Conservation (phyloP, 208 protist species). For the Trypanosoma avium region DNA sequence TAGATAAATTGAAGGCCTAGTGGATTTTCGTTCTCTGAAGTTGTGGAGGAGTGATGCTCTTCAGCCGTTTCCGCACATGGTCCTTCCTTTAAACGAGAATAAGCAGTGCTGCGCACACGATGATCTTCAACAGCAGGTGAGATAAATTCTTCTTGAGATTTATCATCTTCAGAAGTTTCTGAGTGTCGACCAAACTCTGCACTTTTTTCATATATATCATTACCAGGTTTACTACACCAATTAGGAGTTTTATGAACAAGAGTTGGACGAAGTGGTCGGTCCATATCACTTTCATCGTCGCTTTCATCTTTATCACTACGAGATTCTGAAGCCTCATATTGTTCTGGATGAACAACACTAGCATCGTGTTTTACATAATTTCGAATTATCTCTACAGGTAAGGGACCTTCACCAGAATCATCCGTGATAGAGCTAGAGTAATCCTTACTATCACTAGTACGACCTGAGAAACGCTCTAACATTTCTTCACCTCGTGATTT, state of each 20-base stretch:
- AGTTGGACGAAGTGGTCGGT: not conserved
- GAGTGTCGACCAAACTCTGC: not conserved
- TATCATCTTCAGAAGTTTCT: not conserved
- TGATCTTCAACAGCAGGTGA: not conserved
- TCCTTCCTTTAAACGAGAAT: not conserved
- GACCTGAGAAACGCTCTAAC: not conserved
- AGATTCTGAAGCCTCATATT: not conserved
- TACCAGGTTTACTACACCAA: not conserved
- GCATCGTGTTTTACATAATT: not conserved
- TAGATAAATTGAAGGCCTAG: conserved; percentile 1
- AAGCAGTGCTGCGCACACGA: not conserved
- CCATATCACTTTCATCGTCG: not conserved
- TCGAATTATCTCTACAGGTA: conserved; percentile 14
- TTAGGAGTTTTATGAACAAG: not conserved
- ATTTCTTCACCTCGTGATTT: not conserved
- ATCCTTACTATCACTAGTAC: conserved; percentile 2
- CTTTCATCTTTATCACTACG: not conserved
- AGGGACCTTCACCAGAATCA: not conserved
- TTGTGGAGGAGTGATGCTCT: not conserved
- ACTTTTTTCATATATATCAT: not conserved
- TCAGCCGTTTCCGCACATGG: not conserved
- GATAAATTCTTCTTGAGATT: not conserved
- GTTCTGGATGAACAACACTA: not conserved
- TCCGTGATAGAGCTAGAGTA: not conserved
- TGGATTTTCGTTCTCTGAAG: conserved; percentile 25